Conservation (phyloP, 805 yeast species). For the Metschnikowia lochheadii region DNA sequence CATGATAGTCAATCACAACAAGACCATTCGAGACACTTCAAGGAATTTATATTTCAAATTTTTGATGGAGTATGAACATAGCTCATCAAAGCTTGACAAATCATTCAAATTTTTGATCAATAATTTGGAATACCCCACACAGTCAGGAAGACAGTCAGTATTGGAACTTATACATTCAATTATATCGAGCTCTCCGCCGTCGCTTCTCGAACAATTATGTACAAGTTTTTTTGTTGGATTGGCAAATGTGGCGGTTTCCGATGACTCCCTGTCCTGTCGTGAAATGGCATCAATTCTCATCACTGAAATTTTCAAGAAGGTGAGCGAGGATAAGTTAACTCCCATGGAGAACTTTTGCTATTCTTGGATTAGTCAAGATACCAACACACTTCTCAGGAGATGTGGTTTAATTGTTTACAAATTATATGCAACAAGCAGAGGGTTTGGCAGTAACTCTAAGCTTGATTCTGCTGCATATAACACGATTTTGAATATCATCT, state of each 20-base stretch:
- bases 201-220: conserved; percentile 55
- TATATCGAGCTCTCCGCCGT: conserved; percentile 59
- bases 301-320: conserved; percentile 47
- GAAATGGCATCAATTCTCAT: conserved; percentile 74
- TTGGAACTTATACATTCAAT: conserved; percentile 79
- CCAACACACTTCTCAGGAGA: conserved; percentile 51
- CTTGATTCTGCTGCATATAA: conserved; percentile 39
- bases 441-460: conserved; percentile 32
- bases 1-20: conserved; percentile 85
- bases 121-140: conserved; percentile 80
- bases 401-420: conserved; percentile 75
- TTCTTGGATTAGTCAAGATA: conserved; percentile 62
- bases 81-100: conserved; percentile 76
- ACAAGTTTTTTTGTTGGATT: conserved; percentile 80
- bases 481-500: conserved; percentile 23
- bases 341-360: conserved; percentile 38
- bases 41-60: conserved; percentile 81
- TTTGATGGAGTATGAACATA: conserved; percentile 91
- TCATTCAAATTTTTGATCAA: conserved; percentile 77
- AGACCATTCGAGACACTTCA: conserved; percentile 77
- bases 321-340: conserved; percentile 31
- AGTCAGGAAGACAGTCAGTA: conserved; percentile 82
- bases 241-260: conserved; percentile 72
- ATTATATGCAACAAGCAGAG: conserved; percentile 49
- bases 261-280: conserved; percentile 73